Conservation (phyloP, 805 yeast species). For the Yarrowia sp. region DNA sequence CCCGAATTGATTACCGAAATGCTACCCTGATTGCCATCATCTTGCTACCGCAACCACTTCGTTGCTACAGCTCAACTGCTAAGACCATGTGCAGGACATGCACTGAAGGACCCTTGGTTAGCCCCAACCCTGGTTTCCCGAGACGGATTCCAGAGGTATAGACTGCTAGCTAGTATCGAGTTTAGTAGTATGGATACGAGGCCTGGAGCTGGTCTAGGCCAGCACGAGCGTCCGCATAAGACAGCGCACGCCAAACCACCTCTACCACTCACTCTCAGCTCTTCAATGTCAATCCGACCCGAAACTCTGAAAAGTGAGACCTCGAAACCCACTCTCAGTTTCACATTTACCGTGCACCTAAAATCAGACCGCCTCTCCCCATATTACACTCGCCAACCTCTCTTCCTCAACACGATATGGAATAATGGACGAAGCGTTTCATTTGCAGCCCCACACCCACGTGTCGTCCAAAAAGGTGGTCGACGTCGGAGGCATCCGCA, state of each 20-base stretch:
- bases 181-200: too few species aligned
- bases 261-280: too few species aligned
- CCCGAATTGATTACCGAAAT: too few species aligned
- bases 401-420: slow-evolving; percentile 9
- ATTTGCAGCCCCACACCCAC: slow-evolving; percentile 20
- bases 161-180: too few species aligned
- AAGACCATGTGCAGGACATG: slow-evolving; percentile 22
- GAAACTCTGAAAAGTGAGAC: not conserved
- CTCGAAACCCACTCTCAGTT: not conserved
- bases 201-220: too few species aligned
- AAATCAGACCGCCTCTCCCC: not conserved
- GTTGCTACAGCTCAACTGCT: slow-evolving; percentile 20
- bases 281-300: not conserved
- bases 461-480: slow-evolving; percentile 23
- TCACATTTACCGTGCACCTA: not conserved
- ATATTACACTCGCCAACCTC: not conserved
- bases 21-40: too few species aligned
- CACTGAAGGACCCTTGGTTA: slow-evolving; percentile 16
- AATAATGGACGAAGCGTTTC: slow-evolving; percentile 23
- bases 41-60: too few species aligned
- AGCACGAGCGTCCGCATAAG: too few species aligned
- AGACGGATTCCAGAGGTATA: too few species aligned
- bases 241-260: too few species aligned
- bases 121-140: not conserved
- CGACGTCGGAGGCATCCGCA: slow-evolving; percentile 18